Base-by-base conservation (phyloP, 495 filamentous ascomycete species). In the Diplogelasinospora grovesii region DNA sequence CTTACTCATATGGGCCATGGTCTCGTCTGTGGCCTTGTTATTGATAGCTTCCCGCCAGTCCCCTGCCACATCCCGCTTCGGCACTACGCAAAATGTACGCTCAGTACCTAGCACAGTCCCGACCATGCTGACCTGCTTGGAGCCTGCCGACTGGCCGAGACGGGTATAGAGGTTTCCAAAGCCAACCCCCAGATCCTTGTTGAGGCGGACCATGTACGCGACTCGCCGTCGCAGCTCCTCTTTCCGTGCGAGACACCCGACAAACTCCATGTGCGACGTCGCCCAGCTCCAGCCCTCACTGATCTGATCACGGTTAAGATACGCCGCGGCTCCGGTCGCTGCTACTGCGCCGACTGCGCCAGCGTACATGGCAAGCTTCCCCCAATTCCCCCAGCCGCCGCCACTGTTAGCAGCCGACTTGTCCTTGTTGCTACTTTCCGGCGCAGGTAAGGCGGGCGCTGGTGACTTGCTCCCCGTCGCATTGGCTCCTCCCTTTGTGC, bases 211-310 rank as follows among this genome's bases (percentile, higher is more conserved):
- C 54, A 87, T 67, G 39, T 61, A 64, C 10, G 57, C 58, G 16
- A 93, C 66, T 4, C 92, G 77, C 43, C 72, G 69, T 29, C 77
- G 74, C 22, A 97, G 62, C 48, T 95, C 89, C 39, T 85, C 78
- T 7, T 73, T 75, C 16, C 86, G 78, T 43, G 83, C 80, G 3
- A 98, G 73, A 53, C 85, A 90, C 1, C 89, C 89, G 2, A 97
- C 82, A 50, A 98, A 98, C 57, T 89, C 88, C n/a, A 98, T 78
- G 65, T 98, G 93, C 11, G 83, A 87, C 8, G 81, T 79, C 11
- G 85, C 85, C 89, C 89, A 98, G 24, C 59, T 67, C 65, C 79
- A 79, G 0, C 85, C 81, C 15, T 79, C 69, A 0, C 70, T 74
- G 24, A 98, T 71, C 25, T 85, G 77, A 8, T 94, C 84, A 11